Conservation (phyloP, 352 stramenopile species). For the Phytophthora idaei region DNA sequence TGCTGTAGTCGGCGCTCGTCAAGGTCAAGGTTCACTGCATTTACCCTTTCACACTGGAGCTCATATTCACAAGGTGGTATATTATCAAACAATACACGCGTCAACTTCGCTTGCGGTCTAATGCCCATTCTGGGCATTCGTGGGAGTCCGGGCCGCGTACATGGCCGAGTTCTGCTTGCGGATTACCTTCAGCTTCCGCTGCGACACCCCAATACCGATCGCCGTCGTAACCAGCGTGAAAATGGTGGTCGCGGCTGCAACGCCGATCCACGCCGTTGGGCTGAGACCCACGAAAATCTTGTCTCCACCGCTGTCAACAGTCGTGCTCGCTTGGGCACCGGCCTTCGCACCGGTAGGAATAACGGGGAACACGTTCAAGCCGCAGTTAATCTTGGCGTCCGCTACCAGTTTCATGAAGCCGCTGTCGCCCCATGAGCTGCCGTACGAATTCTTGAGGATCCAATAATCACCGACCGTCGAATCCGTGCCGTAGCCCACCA, state of each 20-base stretch:
- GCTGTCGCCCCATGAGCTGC: conserved; percentile 61
- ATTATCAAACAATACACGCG: conserved; percentile 6
- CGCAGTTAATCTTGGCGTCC: conserved; percentile 79
- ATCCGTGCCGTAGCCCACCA: conserved; percentile 79
- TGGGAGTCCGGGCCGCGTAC: conserved; percentile 33
- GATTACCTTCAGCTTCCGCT: conserved; percentile 50
- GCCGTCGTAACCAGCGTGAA: conserved; percentile 55
- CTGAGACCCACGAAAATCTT: conserved; percentile 68
- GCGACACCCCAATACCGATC: conserved; percentile 45
- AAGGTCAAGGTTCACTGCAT: not conserved
- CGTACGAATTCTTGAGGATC: conserved; percentile 89
- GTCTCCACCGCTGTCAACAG: conserved; percentile 70
- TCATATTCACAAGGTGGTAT: conserved; percentile 13
- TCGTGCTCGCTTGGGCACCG: conserved; percentile 42
- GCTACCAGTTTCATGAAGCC: conserved; percentile 72
- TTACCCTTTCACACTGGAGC: not conserved
- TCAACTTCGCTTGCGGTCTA: conserved; percentile 10
- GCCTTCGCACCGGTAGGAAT: conserved; percentile 63
- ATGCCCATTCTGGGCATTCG: conserved; percentile 6
- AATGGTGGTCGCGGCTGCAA: conserved; percentile 55
- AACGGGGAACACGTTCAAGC: conserved; percentile 81
- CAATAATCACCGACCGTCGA: conserved; percentile 69
- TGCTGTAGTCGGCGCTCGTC: not conserved
- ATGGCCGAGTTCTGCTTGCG: conserved; percentile 58
- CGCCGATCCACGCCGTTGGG: conserved; percentile 57